Percentiles rank a stretch among this genome's conserved stretches.
Evolutionary conservation across 2,329 filamentous ascomycete genomes (phyloP).

Genomic region (Arthrobotrys pseudoclavata): DNA sequence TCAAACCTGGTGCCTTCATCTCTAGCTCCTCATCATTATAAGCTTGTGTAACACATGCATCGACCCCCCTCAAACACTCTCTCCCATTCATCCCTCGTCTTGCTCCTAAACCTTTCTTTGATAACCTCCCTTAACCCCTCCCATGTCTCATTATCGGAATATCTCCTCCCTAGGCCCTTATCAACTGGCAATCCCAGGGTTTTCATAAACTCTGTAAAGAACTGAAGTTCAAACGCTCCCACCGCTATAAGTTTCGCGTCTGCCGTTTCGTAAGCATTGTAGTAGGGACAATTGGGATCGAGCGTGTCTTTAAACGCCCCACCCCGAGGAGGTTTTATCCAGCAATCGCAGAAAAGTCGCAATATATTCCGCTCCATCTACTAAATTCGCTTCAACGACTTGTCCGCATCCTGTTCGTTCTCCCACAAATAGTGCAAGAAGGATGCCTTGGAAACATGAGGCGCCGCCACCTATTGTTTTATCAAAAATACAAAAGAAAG

Average conservation of each 20-base stretch:
- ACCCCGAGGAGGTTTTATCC: constrained; percentile 73
- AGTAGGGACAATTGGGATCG: constrained; percentile 88
- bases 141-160: constrained; percentile 76
- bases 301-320: constrained; percentile 79
- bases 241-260: constrained; percentile 86
- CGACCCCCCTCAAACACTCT: constrained; percentile 83
- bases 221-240: constrained; percentile 87
- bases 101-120: constrained; percentile 74
- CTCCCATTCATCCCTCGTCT: constrained; percentile 85
- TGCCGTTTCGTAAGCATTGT: constrained; percentile 86
- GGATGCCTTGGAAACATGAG: constrained; percentile 82
- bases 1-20: constrained; percentile 68
- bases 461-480: constrained; percentile 75
- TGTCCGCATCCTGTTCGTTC: constrained; percentile 78
- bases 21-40: constrained; percentile 81
- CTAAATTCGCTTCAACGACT: constrained; percentile 96
- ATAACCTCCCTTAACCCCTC: constrained; percentile 75
- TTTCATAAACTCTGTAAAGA: constrained; percentile 77
- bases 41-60: constrained; percentile 92
- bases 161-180: constrained; percentile 69
- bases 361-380: constrained; percentile 85
- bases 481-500: not conserved
- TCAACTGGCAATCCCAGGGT: constrained; percentile 74
- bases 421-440: constrained; percentile 81
- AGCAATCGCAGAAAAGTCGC: constrained; percentile 81